phyloP scores from a whole-genome alignment of 257 asterid species.

The Lithospermum erythrorhizon region DNA sequence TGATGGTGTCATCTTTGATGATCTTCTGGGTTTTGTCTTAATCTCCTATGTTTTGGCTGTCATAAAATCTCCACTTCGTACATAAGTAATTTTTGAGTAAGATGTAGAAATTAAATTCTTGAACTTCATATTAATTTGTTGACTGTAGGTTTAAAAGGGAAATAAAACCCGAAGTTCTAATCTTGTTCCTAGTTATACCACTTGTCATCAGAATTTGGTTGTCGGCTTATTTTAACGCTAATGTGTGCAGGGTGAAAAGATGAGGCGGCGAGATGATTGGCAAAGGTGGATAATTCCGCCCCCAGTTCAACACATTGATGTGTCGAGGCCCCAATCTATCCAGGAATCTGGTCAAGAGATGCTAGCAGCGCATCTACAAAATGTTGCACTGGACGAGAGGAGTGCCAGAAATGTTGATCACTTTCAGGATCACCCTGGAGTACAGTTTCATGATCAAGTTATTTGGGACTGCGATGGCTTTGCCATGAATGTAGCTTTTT shows the following conservation, averaged over 20 bases:
- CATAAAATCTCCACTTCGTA: neutral
- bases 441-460: slow-evolving; percentile 10
- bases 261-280: slow-evolving; percentile 59
- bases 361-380: slow-evolving; percentile 29
- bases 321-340: slow-evolving; percentile 30
- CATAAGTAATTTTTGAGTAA: neutral
- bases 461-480: no score
- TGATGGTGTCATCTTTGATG: neutral
- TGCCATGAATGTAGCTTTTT: no score
- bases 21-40: neutral
- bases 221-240: neutral
- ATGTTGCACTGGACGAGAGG: slow-evolving; percentile 33
- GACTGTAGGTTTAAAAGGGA: neutral
- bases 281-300: slow-evolving; percentile 45
- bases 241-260: slow-evolving; percentile 45
- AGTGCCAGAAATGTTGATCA: slow-evolving; percentile 14
- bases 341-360: slow-evolving; percentile 18
- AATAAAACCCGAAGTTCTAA: no score
- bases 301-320: slow-evolving; percentile 12
- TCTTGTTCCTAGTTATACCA: neutral
- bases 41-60: neutral
- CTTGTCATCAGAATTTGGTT: neutral
- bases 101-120: neutral
- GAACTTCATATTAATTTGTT: neutral
- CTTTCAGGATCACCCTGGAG: slow-evolving; percentile 21